Conservation (phyloP, 1,284 basidiomycete genomes). For the Tylopilus orsonianus region DNA sequence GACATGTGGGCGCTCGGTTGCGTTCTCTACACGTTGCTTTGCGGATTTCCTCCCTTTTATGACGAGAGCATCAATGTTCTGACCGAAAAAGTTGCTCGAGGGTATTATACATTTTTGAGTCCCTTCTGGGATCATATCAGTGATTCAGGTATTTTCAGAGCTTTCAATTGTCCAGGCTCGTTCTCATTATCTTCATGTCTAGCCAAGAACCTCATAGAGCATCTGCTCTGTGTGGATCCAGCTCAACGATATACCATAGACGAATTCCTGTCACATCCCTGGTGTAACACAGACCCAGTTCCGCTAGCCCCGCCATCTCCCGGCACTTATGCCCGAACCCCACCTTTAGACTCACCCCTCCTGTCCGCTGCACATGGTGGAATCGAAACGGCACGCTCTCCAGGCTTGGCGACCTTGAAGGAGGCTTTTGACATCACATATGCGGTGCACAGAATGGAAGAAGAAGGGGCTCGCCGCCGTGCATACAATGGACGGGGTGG, state of each 20-base stretch:
- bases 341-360: slow-evolving; percentile 89
- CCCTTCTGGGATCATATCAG: slow-evolving; percentile 99
- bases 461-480: slow-evolving; percentile 87
- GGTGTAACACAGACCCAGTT: slow-evolving; percentile 77
- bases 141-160: slow-evolving; percentile 56
- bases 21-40: slow-evolving; percentile 97
- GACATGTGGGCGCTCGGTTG: slow-evolving; percentile 99
- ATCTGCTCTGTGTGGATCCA: slow-evolving; percentile 95
- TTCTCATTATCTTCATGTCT: slow-evolving; percentile 21
- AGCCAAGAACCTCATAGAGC: slow-evolving; percentile 96
- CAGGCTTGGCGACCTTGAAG: slow-evolving; percentile 89
- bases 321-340: slow-evolving; percentile 43
- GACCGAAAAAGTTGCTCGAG: slow-evolving; percentile 97
- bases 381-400: slow-evolving; percentile 77
- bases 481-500: slow-evolving; percentile 78
- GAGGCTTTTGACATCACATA: slow-evolving; percentile 99
- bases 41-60: slow-evolving; percentile 98
- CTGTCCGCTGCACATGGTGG: slow-evolving; percentile 78
- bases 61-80: slow-evolving; percentile 98
- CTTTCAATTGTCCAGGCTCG: neutral
- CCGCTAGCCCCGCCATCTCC: slow-evolving; percentile 66
- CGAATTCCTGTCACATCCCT: slow-evolving; percentile 96
- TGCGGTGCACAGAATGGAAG: slow-evolving; percentile 98
- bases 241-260: slow-evolving; percentile 96
- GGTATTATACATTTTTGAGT: slow-evolving; percentile 97